Percentiles rank a stretch among this genome's conserved stretches.
phyloP scores from a whole-genome alignment of 2,329 filamentous ascomycete genomes.

The Aureobasidium pullulans region DNA sequence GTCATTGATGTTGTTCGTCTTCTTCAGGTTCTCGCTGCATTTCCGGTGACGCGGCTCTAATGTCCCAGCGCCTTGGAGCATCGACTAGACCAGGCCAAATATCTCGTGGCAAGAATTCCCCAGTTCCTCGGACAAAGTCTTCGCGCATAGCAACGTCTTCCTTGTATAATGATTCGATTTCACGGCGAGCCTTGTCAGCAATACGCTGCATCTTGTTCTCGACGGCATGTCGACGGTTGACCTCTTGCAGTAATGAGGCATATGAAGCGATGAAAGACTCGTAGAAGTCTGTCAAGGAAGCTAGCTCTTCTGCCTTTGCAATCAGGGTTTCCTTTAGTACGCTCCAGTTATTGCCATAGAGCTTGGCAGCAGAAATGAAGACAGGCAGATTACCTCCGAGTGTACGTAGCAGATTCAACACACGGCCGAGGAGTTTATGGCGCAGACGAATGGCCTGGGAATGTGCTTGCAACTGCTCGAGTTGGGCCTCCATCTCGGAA shows the following conservation, averaged over 20 bases:
- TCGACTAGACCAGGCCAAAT: constrained; percentile 69
- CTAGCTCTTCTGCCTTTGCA: constrained; percentile 65
- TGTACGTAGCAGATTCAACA: constrained; percentile 60
- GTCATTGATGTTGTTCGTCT: not conserved
- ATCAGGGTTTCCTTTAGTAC: constrained; percentile 65
- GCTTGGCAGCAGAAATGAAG: constrained; percentile 57
- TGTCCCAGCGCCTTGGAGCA: constrained; percentile 24
- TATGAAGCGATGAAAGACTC: constrained; percentile 81
- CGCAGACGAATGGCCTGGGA: constrained; percentile 50
- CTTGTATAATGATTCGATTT: constrained; percentile 62
- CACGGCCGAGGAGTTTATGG: constrained; percentile 52
- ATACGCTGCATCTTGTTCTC: constrained; percentile 68
- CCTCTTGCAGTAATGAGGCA: constrained; percentile 74
- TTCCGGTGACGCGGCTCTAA: not conserved
- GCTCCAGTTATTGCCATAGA: constrained; percentile 61
- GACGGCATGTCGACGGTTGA: constrained; percentile 63
- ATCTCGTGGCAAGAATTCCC: constrained; percentile 79
- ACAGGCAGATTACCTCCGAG: constrained; percentile 58
- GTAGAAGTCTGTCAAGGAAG: constrained; percentile 72
- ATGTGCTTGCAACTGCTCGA: constrained; percentile 56
- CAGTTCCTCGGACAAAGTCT: constrained; percentile 71
- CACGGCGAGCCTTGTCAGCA: constrained; percentile 68
- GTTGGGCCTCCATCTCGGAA: constrained; percentile 67
- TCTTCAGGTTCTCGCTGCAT: not conserved
- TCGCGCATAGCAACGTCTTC: constrained; percentile 66